Evolutionary conservation across 768 basidiomycete species (phyloP), one percentile per base, ranked within the genome.

Genomic region (Serendipita indica): DNA sequence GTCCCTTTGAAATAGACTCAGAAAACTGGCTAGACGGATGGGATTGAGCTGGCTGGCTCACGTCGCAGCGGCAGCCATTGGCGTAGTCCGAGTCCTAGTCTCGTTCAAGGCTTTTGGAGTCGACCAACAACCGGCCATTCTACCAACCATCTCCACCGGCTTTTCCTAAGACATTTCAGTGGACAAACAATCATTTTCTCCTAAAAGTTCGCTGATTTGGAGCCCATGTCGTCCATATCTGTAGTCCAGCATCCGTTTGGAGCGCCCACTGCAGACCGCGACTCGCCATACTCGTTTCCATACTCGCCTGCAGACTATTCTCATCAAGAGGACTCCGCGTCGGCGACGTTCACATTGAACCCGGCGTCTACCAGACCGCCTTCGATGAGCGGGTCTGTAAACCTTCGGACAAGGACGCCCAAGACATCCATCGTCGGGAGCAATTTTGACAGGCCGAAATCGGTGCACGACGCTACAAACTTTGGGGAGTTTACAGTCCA

Each of bases 331-430:
- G 22, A 18, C 49, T 54, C 49, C 32, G 25, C 16, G 7, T 54
- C 49, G 30, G 49, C 49, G 30, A 54, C 49, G 10, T 54, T 54
- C n/a, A 27, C 49, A 16, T 28, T 54, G 25, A 54, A 54, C 49
- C 49, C 49, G 49, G 49, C 49, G 49, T 54, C 49, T 54, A 25
- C 49, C n/a, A 20, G 49, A 25, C 49, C 49, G 22, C 49, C 49
- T 12, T 54, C 49, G 4, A 54, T 28, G 5, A 28, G 22, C 1
- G 49, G 22, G 32, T 54, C 49, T 10, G 16, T 54, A 7, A 54
- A 54, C n/a, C 49, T 54, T 27, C 22, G 32, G n/a, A 33, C 49
- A 12, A n/a, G 49, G 49, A 54, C 49, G n/a, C 49, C 49, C n/a
- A 54, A 30, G 25, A 54, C 49, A n/a, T 54, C 49, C 2, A 27